Percentiles rank a stretch among this genome's conserved stretches.
Conservation (phyloP, 2,329 filamentous ascomycete genomes). For the Alternaria arbusti region DNA sequence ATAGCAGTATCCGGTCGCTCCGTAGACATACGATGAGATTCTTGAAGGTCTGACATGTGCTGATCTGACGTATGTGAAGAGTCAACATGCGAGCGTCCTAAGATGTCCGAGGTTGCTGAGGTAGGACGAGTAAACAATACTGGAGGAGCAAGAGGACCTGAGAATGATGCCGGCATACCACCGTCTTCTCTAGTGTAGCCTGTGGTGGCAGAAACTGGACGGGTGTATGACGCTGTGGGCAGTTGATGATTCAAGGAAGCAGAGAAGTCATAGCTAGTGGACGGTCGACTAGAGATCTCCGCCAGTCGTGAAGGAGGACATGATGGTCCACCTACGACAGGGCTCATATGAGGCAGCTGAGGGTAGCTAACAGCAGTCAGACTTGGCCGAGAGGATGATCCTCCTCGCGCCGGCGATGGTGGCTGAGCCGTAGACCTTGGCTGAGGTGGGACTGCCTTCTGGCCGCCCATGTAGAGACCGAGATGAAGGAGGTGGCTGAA, state of each 20-base stretch:
- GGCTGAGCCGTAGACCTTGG: constrained; percentile 17
- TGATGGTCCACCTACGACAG: constrained; percentile 14
- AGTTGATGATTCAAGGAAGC: constrained; percentile 9
- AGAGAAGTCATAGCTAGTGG: constrained; percentile 25
- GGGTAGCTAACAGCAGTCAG: background rate
- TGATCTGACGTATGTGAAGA: constrained; percentile 1
- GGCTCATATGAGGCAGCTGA: background rate
- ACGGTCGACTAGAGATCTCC: constrained; percentile 33
- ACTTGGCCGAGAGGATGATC: background rate
- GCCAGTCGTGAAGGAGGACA: constrained; percentile 35
- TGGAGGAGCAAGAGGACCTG: constrained; percentile 30
- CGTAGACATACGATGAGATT: background rate
- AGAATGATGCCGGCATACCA: background rate
- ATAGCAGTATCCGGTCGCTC: constrained; percentile 27
- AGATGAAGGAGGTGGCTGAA: constrained; percentile 41
- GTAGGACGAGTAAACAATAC: constrained; percentile 35
- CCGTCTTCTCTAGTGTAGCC: background rate
- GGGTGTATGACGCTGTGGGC: constrained; percentile 15
- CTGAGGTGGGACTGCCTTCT: constrained; percentile 13
- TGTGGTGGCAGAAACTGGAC: constrained; percentile 27
- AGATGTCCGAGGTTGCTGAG: constrained; percentile 24
- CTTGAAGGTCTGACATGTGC: constrained; percentile 9
- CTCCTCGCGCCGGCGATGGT: constrained; percentile 1
- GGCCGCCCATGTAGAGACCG: constrained; percentile 40
- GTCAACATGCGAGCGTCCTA: constrained; percentile 2